Percentiles rank a stretch among this genome's conserved stretches.
These are phyloP conservation scores for Pichia sp. DNA, from an alignment of 1,139 yeast genomes.

Conservation along the genomic window DNA sequence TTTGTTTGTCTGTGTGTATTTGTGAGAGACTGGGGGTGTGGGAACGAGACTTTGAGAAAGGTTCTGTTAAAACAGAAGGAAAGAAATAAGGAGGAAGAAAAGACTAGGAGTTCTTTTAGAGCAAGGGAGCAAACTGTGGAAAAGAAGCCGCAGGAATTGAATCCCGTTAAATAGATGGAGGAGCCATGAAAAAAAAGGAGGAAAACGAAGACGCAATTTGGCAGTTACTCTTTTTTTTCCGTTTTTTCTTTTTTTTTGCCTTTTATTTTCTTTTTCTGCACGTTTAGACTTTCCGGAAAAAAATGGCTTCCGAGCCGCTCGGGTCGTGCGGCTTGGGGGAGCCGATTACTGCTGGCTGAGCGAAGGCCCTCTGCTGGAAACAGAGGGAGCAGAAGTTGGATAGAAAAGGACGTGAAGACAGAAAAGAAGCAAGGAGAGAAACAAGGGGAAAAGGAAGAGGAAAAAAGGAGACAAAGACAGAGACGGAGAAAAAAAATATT, in stretches of 20 bases:
- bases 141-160: neutral
- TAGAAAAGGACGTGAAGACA: too few species aligned
- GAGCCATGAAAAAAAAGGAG: neutral
- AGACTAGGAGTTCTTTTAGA: neutral
- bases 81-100: too few species aligned
- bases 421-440: neutral
- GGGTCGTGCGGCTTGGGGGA: neutral
- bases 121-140: neutral
- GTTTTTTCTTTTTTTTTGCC: neutral
- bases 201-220: neutral
- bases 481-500: neutral
- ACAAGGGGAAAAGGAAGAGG: neutral
- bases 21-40: neutral
- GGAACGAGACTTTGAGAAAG: neutral
- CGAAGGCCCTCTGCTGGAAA: too few species aligned
- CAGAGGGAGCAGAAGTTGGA: neutral
- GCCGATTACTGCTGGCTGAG: neutral
- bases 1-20: neutral
- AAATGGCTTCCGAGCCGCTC: neutral
- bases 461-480: neutral
- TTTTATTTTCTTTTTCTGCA: neutral
- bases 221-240: too few species aligned
- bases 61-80: neutral
- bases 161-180: neutral
- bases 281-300: neutral